Evolutionary conservation across 495 filamentous ascomycete species (phyloP).

Genomic region (Penicillium lagena): DNA sequence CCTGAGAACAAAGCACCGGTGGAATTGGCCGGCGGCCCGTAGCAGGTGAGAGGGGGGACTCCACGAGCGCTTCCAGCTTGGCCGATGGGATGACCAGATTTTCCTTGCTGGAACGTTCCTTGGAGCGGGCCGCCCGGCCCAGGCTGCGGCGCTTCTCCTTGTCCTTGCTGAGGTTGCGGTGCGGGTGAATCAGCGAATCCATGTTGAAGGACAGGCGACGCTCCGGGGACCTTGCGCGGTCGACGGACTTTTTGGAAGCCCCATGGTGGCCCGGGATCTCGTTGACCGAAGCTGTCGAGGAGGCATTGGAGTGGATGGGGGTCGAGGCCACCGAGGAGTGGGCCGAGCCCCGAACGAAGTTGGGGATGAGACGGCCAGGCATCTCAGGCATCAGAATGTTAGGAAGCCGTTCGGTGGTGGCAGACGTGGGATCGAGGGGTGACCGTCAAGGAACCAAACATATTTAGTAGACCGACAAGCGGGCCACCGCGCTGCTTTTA

Average conservation of each 20-base stretch:
- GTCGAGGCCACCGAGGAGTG: conserved; percentile 30
- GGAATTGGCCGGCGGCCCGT: conserved; percentile 66
- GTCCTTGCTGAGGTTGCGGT: conserved; percentile 38
- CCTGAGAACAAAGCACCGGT: conserved; percentile 86
- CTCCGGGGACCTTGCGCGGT: conserved; percentile 34
- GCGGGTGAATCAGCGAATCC: conserved; percentile 41
- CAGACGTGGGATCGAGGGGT: background rate
- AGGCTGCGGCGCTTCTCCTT: conserved; percentile 36
- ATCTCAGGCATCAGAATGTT: conserved; percentile 17
- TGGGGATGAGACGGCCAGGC: conserved; percentile 43
- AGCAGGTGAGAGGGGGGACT: conserved; percentile 89
- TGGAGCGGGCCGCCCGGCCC: conserved; percentile 31
- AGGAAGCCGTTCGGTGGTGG: background rate
- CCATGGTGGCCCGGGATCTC: conserved; percentile 22
- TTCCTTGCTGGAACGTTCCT: conserved; percentile 28
- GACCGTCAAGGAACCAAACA: background rate
- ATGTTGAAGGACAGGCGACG: conserved; percentile 38
- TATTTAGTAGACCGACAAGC: background rate
- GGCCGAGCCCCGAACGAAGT: conserved; percentile 35
- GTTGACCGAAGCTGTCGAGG: conserved; percentile 39
- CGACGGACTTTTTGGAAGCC: conserved; percentile 27
- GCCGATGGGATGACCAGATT: conserved; percentile 31
- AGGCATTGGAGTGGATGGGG: conserved; percentile 31
- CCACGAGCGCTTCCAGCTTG: conserved; percentile 70
- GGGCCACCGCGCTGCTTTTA: conserved; percentile 9